phyloP scores from a whole-genome alignment of 257 asterid species.

The Cynanchum wilfordii region DNA sequence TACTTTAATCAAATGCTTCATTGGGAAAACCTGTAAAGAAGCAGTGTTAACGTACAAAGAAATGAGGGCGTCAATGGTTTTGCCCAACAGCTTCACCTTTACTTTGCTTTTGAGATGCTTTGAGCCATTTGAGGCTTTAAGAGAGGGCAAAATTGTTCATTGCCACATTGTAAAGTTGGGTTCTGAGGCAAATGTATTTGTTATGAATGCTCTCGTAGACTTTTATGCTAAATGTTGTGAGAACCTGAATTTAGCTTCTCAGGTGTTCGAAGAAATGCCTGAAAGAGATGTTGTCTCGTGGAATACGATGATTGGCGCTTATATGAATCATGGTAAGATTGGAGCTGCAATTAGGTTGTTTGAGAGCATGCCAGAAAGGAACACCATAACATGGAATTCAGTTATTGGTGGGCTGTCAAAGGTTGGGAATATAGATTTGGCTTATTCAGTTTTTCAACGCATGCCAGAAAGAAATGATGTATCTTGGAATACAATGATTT shows the following conservation, averaged over 20 bases:
- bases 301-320: slow-evolving; percentile 54
- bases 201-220: slow-evolving; percentile 50
- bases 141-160: slow-evolving; percentile 40
- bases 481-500: slow-evolving; percentile 38
- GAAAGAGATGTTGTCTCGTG: slow-evolving; percentile 60
- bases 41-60: slow-evolving; percentile 27
- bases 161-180: slow-evolving; percentile 54
- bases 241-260: slow-evolving; percentile 25
- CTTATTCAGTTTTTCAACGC: slow-evolving; percentile 39
- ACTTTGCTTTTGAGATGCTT: slow-evolving; percentile 40
- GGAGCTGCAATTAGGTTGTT: slow-evolving; percentile 39
- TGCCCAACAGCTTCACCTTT: slow-evolving; percentile 42
- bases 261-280: slow-evolving; percentile 59
- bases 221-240: slow-evolving; percentile 59
- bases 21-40: slow-evolving; percentile 30
- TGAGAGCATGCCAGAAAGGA: slow-evolving; percentile 40
- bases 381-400: slow-evolving; percentile 30
- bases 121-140: slow-evolving; percentile 31
- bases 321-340: slow-evolving; percentile 29
- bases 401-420: slow-evolving; percentile 67
- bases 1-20: slow-evolving; percentile 44
- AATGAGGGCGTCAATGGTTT: slow-evolving; percentile 31
- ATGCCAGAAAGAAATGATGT: slow-evolving; percentile 56
- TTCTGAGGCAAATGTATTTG: slow-evolving; percentile 45
- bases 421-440: slow-evolving; percentile 43